Base-by-base conservation (phyloP, 2,329 filamentous ascomycete species). In the Magnaporthiopsis rhizophila region DNA sequence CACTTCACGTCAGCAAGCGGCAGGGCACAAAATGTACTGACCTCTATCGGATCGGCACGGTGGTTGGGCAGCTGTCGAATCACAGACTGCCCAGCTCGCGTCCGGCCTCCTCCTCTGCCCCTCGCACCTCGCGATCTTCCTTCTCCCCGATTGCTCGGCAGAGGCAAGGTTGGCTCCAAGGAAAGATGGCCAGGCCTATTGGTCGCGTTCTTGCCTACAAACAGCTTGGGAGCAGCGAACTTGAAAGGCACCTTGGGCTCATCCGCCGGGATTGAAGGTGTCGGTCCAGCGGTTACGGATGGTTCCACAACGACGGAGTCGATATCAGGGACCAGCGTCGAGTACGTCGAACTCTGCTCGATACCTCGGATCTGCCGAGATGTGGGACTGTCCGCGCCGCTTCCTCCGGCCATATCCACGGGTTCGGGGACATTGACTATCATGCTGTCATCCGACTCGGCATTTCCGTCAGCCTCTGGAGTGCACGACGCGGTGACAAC, bases 1-100 rank as follows among this genome's bases (percentile, higher is more conserved):
- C 45, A n/a, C 9, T 8, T 53, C 21, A 3, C 18, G n/a, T 21
- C 6, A 53, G 21, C 18, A 11, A 24, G 11, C 38, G 18, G 38
- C 38, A 6, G 15, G 38, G 21, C 15, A 21, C 18, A 53, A 53
- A 24, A 24, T 53, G 8, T 11, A 53, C 45, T 53, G 45, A 53
- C 45, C 45, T 74, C 73, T 53, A 74, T 74, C 0, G 73, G 73
- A 64, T 74, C 73, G 28, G 67, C 69, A 36, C 64, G 68, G 64
- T 73, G 72, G 64, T 70, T 70, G 1, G 73, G 73, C 32, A 74
- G 66, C 11, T 68, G 68, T 28, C 71, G 68, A 34, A 74, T 74
- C 63, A 70, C 66, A 1, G 71, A 68, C 36, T 72, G 67, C n/a
- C 71, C 70, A 63, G 36, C 64, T 2, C 66, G 66, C 60, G 66